Base-by-base conservation (phyloP, 139 green algal genomes). In the Nannochloris sp. region DNA sequence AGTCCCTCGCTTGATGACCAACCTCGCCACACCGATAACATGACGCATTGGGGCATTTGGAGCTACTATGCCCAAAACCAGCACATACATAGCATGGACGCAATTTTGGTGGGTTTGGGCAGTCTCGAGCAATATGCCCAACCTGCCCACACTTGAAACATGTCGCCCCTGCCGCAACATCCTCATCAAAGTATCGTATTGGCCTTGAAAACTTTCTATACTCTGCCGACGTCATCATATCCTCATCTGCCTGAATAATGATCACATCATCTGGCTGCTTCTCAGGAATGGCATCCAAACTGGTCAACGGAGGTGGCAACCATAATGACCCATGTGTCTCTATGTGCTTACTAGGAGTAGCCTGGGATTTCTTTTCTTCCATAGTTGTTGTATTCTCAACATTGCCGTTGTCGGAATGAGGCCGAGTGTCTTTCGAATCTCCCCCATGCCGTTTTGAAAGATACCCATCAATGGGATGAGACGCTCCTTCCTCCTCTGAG, bases 71-170 rank as follows among this genome's bases (percentile, higher is more conserved):
- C 5, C 76, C 79, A 34, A 84, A 76, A 48, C 85, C 69, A 27
- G 81, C 83, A 68, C 85, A 92, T 48, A 90, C 64, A 64, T 77
- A 76, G 70, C 85, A 92, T 7, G 85, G 75, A 43, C 66, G 61
- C 56, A 73, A 31, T 16, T 61, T 62, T 15, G 54, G 66, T 19
- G 64, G 57, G 10, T 76, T 67, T 7, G 69, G 46, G 63, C 79
- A 86, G 46, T 84, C 68, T 18, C 57, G 54, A 21, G 74, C 67
- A 63, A 78, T 68, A 59, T 86, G 79, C 4, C 79, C 79, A 21
- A 60, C 29, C 14, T 61, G 62, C 3, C 79, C 79, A 70, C 79
- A 86, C 15, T 71, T 73, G 69, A 78, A 86, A 66, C 79, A 86
- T 5, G 70, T 64, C 37, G 66, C 57, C 3, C 65, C 71, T 9